Percentiles rank a stretch among this genome's conserved stretches.
Conservation (phyloP, 352 stramenopile species). For the Sclerospora graminicola region DNA sequence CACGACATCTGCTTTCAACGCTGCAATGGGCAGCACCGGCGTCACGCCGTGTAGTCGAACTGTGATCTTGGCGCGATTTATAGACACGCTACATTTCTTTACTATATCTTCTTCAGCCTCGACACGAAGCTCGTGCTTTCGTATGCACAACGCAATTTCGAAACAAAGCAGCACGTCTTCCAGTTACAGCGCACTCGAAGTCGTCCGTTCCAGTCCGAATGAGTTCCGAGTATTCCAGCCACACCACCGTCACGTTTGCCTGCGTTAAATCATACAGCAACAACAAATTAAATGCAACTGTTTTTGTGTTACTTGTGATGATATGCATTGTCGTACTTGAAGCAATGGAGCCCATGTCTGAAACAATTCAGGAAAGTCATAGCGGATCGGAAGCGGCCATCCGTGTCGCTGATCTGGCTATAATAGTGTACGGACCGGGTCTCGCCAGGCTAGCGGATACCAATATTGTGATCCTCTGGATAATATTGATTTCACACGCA, state of each 20-base stretch:
- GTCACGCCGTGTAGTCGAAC: slow-evolving; percentile 56
- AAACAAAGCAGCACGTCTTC: slow-evolving; percentile 52
- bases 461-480: slow-evolving; percentile 49
- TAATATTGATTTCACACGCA: slow-evolving; percentile 76
- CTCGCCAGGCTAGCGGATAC: slow-evolving; percentile 26
- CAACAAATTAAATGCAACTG: neutral
- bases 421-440: slow-evolving; percentile 35
- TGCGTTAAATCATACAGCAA: slow-evolving; percentile 41
- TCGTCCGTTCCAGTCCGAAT: slow-evolving; percentile 34
- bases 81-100: slow-evolving; percentile 27
- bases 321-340: slow-evolving; percentile 6
- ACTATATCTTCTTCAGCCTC: slow-evolving; percentile 35
- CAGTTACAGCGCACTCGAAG: slow-evolving; percentile 42
- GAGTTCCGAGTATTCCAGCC: slow-evolving; percentile 42
- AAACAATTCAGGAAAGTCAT: slow-evolving; percentile 53
- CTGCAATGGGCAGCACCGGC: slow-evolving; percentile 50
- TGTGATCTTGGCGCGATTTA: slow-evolving; percentile 44
- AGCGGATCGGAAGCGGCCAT: slow-evolving; percentile 45
- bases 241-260: slow-evolving; percentile 34
- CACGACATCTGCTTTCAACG: slow-evolving; percentile 67
- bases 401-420: slow-evolving; percentile 33
- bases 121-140: slow-evolving; percentile 41
- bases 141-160: slow-evolving; percentile 53
- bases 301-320: too few species aligned
- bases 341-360: slow-evolving; percentile 43